A percentile compares a stretch with the other conserved stretches of the same genome.
Evolutionary conservation across 192 early-diverging fungal species (phyloP).

Genomic region (Linnemannia exigua): DNA sequence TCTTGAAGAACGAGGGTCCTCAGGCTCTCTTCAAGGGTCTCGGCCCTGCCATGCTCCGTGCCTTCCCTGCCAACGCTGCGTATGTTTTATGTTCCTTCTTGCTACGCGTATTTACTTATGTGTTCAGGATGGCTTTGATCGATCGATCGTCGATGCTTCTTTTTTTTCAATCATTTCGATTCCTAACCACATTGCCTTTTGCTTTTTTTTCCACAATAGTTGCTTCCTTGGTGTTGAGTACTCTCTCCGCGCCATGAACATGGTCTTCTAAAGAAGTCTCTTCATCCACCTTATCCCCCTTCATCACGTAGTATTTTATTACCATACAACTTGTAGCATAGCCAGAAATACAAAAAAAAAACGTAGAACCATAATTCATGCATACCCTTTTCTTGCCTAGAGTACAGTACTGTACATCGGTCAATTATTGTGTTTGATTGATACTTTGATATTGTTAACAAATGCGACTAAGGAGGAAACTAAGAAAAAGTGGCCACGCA

Average conservation of each 20-base stretch:
- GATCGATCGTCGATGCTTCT: not conserved
- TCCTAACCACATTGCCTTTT: not conserved
- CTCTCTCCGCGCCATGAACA: slow-evolving; percentile 52
- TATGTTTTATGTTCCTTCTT: slow-evolving; percentile 74
- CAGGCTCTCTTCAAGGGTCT: slow-evolving; percentile 88
- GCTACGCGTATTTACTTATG: not conserved
- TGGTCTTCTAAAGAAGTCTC: slow-evolving; percentile 29
- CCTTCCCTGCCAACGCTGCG: slow-evolving; percentile 89
- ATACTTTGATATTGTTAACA: too few species aligned
- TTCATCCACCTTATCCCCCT: not conserved
- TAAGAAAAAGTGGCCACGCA: too few species aligned
- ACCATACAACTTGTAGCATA: slow-evolving; percentile 11
- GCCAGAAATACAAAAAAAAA: slow-evolving; percentile 8
- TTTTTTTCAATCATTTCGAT: not conserved
- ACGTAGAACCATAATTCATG: not conserved
- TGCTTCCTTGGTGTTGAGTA: slow-evolving; percentile 56
- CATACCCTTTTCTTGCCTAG: not conserved
- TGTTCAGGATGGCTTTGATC: not conserved
- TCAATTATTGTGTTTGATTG: too few species aligned
- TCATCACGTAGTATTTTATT: slow-evolving; percentile 8
- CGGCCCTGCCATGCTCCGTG: slow-evolving; percentile 88
- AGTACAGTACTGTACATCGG: too few species aligned
- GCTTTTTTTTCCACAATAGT: slow-evolving; percentile 19
- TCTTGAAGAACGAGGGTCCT: slow-evolving; percentile 79
- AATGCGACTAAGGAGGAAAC: too few species aligned